phyloP scores from a whole-genome alignment of 169 alveolate genomes.

The Cryptosporidium baileyi region DNA sequence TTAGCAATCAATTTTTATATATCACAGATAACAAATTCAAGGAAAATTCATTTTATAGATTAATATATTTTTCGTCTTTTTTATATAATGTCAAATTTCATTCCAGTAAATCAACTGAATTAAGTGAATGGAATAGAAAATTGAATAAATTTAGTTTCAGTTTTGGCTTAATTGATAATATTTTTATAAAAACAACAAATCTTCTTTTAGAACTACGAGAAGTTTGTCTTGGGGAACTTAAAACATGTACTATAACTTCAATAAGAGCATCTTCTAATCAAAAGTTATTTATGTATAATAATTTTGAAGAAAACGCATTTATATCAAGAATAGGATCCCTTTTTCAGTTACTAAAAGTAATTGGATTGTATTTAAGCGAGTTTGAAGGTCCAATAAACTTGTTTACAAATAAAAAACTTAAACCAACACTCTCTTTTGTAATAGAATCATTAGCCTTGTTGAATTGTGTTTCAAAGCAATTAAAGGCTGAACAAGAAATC shows the following conservation, averaged over 20 bases:
- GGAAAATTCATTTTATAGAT: background rate
- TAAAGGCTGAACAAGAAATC: background rate
- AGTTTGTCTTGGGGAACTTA: constrained; percentile 57
- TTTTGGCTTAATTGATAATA: background rate
- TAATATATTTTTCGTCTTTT: constrained; percentile 4
- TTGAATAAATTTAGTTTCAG: background rate
- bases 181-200: background rate
- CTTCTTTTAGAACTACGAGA: constrained; percentile 30
- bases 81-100: background rate
- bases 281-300: background rate
- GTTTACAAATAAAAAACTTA: constrained; percentile 9
- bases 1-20: background rate
- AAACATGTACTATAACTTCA: constrained; percentile 26
- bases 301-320: background rate
- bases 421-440: constrained; percentile 33
- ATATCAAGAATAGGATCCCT: constrained; percentile 1
- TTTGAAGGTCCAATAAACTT: constrained; percentile 32
- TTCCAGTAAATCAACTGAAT: background rate
- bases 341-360: background rate
- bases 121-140: background rate
- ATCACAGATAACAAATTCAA: background rate
- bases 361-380: constrained; percentile 26
- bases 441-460: constrained; percentile 51
- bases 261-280: constrained; percentile 10
- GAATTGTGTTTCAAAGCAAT: constrained; percentile 28